Conservation (phyloP, 2,329 filamentous ascomycete species). For the Curvularia sp. region DNA sequence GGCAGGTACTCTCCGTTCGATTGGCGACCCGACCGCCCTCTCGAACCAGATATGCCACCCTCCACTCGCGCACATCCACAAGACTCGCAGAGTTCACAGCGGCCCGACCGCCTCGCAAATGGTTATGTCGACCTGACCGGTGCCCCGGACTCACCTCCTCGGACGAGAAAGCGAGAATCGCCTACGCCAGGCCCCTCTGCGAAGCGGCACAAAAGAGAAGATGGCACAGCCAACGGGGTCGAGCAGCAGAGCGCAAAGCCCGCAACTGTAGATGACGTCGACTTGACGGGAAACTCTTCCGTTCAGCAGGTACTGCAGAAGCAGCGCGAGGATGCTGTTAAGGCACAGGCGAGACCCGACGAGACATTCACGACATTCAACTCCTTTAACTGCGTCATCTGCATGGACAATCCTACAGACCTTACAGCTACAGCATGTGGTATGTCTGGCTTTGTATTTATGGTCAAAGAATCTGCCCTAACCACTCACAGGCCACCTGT, state of each 20-base stretch:
- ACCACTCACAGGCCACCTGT: conserved; percentile 61
- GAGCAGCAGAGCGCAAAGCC: conserved; percentile 11
- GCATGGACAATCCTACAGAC: conserved; percentile 67
- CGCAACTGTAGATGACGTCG: conserved; percentile 56
- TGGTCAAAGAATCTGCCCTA: conserved; percentile 8
- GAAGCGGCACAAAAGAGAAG: conserved; percentile 40
- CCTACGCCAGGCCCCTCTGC: conserved; percentile 39
- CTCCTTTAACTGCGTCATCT: conserved; percentile 66
- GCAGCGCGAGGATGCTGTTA: conserved; percentile 60
- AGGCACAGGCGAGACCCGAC: conserved; percentile 51
- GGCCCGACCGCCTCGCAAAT: conserved; percentile 39
- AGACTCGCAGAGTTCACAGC: conserved; percentile 13
- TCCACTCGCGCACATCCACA: conserved; percentile 24
- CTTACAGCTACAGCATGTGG: conserved; percentile 67
- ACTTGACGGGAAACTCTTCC: conserved; percentile 54
- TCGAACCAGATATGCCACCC: conserved; percentile 23
- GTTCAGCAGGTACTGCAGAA: conserved; percentile 59
- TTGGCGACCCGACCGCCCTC: conserved; percentile 13
- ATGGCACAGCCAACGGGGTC: conserved; percentile 18
- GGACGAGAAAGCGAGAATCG: conserved; percentile 30
- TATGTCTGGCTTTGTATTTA: conserved; percentile 47
- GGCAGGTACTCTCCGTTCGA: conserved; percentile 24
- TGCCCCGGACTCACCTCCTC: conserved; percentile 32
- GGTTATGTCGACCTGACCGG: conserved; percentile 49
- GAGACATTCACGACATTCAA: conserved; percentile 53